phyloP scores from a whole-genome alignment of 768 basidiomycete species.

The Podaxis sp. region DNA sequence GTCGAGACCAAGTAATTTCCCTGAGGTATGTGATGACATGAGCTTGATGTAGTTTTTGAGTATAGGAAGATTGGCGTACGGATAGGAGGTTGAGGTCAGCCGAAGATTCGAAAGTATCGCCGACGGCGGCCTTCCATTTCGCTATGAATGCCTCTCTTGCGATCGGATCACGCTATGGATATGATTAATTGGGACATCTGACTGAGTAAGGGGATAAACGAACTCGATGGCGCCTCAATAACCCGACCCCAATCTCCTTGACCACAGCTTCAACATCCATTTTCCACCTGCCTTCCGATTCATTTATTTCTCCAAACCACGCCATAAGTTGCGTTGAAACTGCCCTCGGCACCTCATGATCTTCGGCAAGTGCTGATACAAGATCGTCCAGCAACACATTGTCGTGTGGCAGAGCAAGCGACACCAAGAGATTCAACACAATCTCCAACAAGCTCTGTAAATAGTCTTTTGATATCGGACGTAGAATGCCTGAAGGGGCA shows the following conservation, averaged over 20 bases:
- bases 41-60: background rate
- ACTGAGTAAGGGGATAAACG: background rate
- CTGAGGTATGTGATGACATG: slow-evolving; percentile 32
- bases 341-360: slow-evolving; percentile 62
- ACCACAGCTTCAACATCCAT: slow-evolving; percentile 62
- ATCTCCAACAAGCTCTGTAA: slow-evolving; percentile 70
- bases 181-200: background rate
- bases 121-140: slow-evolving; percentile 71
- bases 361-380: slow-evolving; percentile 55
- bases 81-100: slow-evolving; percentile 67
- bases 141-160: slow-evolving; percentile 48
- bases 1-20: slow-evolving; percentile 66
- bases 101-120: slow-evolving; percentile 65
- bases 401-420: slow-evolving; percentile 47
- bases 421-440: slow-evolving; percentile 70
- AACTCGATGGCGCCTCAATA: slow-evolving; percentile 63
- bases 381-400: slow-evolving; percentile 58
- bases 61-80: slow-evolving; percentile 35
- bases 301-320: slow-evolving; percentile 72
- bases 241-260: slow-evolving; percentile 71
- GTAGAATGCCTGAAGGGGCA: slow-evolving; percentile 51
- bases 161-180: slow-evolving; percentile 53
- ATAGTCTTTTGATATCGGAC: slow-evolving; percentile 65
- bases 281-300: slow-evolving; percentile 49
- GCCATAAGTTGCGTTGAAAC: slow-evolving; percentile 67